Evolutionary conservation across 2,329 filamentous ascomycete species (phyloP), one percentile per base, ranked within the genome.

Genomic region (Alternaria postmessia): DNA sequence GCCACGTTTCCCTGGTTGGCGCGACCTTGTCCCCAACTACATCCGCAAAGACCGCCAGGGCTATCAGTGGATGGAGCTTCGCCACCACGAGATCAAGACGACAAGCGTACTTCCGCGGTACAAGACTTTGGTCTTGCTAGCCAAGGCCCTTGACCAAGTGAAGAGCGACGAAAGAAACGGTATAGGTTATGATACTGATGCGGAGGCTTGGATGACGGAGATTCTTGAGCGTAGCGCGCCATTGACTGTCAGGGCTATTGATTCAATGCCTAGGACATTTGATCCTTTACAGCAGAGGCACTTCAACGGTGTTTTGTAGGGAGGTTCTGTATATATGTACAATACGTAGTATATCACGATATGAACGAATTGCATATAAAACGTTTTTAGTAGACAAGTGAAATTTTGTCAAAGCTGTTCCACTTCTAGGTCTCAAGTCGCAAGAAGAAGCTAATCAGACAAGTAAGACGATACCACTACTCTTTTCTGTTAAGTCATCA

Each of bases 1-100:
- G 86, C 84, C 86, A 1, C 83, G 86, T 34, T 97, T 93, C 86
- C 86, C 86, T 11, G 92, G 93, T 24, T 97, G 93, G 92, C 70
- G 67, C 26, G 38, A 59, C 3, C 63, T 72, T 7, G 51, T 59
- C 4, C 71, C 75, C 0, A 65, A 59, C 44, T 75, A 72, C 55
- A 58, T 64, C 30, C 73, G 69, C 49, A 53, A 64, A 16, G 66
- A 72, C 38, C 60, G 53, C 4, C 55, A 34, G 12, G 70, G 73
- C 1, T 71, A 74, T 55, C 44, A 69, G 16, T 73, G 63, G 61
- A 72, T 77, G 69, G 70, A 76, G 46, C 46, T 76, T 2, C 68
- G 75, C 11, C 60, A 70, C 36, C 54, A 68, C 57, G 66, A 76
- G 32, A 43, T 75, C 55, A 60, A 67, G 59, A 61, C 69, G 34